Evolutionary conservation across 805 yeast genomes (phyloP).

Genomic region (Saccharomycopsis schoenii): DNA sequence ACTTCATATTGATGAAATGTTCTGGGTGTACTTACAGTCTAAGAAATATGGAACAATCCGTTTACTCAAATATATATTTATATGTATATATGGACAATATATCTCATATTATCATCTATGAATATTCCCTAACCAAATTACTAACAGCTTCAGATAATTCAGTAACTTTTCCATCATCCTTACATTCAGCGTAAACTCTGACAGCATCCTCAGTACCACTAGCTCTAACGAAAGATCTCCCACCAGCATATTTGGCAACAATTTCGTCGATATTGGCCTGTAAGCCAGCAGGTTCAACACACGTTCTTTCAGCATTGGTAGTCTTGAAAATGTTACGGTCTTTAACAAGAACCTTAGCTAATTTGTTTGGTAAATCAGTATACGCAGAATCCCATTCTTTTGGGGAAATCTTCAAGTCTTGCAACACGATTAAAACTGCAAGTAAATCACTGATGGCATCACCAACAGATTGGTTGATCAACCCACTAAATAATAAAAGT

Average conservation of each 20-base stretch:
- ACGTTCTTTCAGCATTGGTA: conserved; percentile 80
- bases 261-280: conserved; percentile 62
- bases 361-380: conserved; percentile 76
- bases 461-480: conserved; percentile 96
- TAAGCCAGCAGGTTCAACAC: conserved; percentile 67
- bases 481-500: conserved; percentile 48
- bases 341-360: conserved; percentile 72
- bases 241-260: conserved; percentile 46
- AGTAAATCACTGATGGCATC: conserved; percentile 93
- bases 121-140: conserved; percentile 25
- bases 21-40: not conserved
- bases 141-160: conserved; percentile 34
- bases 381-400: conserved; percentile 68
- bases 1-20: no score
- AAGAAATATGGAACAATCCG: not conserved
- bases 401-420: conserved; percentile 49
- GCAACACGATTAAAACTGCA: conserved; percentile 57
- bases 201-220: conserved; percentile 98
- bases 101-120: not conserved
- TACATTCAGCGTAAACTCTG: conserved; percentile 88
- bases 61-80: not conserved
- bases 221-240: conserved; percentile 91
- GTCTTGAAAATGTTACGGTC: conserved; percentile 76
- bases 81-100: not conserved
- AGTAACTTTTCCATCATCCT: conserved; percentile 37